Evolutionary conservation across 306 rosid species (phyloP), one percentile per base, ranked within the genome.

Genomic region (Amphicarpaea edgeworthii): DNA sequence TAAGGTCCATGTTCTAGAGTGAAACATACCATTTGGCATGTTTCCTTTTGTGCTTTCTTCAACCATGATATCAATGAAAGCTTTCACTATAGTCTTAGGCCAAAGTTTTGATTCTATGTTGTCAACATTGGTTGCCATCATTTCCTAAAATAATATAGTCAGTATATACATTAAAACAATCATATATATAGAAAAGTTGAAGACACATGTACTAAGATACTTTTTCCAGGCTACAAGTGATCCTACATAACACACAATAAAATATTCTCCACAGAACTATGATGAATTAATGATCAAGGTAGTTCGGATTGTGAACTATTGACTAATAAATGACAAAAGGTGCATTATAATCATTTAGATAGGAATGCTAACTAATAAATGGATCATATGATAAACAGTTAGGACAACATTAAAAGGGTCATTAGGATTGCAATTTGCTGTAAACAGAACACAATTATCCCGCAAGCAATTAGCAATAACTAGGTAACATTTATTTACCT

Each of bases 211-310:
- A n/a, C n/a, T n/a, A n/a, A n/a, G n/a, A n/a, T n/a, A n/a, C n/a
- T n/a, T n/a, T n/a, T n/a, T n/a, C n/a, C n/a, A n/a, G n/a, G 21
- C 40, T 19, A 45, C 72, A 24, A 46, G 42, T 68, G 9, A 3
- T 26, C 23, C n/a, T 41, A 16, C 19, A 70, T 7, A 70, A 34
- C 47, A 70, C 7, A 54, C 14, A 12, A 32, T 14, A 51, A 20
- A 37, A 53, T 38, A 53, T 20, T 71, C 51, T 12, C 65, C 24
- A 51, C 64, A 74, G 19, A 72, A 32, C 70, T 32, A 74, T 43
- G 20, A 60, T 47, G 53, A 47, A 5, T 47, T 45, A 16, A 45
- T n/a, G 28, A 57, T 26, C 32, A 60, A 16, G 59, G 42, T 47
- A 45, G 46, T 28, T 74, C 70, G 19, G 60, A 30, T 19, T 20